These are phyloP conservation scores for Tetrahymena elliotti DNA, from an alignment of 73 alveolate species.

Conservation along the genomic window DNA sequence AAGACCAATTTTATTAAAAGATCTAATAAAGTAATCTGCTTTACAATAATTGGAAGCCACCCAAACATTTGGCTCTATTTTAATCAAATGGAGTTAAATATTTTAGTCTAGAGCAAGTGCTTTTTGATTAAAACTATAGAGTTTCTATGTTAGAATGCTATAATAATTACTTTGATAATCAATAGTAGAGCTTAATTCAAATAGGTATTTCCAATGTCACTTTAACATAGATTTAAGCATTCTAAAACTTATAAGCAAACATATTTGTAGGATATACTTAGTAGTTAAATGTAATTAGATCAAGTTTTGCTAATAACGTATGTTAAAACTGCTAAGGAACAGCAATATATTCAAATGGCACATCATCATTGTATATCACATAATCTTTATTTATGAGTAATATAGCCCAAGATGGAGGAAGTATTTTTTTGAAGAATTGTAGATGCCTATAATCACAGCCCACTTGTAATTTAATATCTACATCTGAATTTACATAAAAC, in stretches of 20 bases:
- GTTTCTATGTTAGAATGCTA: background rate
- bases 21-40: background rate
- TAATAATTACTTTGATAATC: background rate
- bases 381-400: background rate
- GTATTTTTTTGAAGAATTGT: background rate
- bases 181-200: background rate
- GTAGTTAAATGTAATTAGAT: background rate
- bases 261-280: background rate
- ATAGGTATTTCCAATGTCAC: background rate
- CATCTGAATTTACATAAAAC: background rate
- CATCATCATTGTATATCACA: background rate
- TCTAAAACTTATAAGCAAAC: background rate
- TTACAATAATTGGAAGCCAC: background rate
- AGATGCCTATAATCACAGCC: background rate
- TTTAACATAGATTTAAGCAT: background rate
- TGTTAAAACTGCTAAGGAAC: background rate
- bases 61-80: background rate
- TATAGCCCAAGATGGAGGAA: background rate
- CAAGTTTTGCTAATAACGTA: background rate
- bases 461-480: background rate
- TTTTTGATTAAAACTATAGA: background rate
- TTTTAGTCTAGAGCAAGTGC: background rate
- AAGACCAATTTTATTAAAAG: background rate
- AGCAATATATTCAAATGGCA: background rate
- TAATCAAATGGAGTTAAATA: background rate